phyloP scores from a whole-genome alignment of 2,329 filamentous ascomycete species.

The Emergomyces orientalis region DNA sequence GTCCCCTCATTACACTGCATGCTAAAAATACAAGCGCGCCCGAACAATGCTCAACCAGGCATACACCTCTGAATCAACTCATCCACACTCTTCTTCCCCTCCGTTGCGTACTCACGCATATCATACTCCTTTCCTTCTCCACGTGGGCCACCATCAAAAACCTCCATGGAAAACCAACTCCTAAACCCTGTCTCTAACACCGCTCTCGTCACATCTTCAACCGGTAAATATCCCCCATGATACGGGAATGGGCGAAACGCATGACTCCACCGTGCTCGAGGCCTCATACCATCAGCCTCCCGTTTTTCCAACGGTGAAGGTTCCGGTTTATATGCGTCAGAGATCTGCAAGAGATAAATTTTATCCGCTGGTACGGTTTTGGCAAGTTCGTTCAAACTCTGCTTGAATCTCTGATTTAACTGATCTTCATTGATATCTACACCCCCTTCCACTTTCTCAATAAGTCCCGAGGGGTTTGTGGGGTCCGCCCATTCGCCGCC shows the following conservation, averaged over 20 bases:
- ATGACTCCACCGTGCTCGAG: slow-evolving; percentile 61
- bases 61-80: slow-evolving; percentile 24
- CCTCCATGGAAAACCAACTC: slow-evolving; percentile 59
- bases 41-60: background rate
- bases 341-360: slow-evolving; percentile 66
- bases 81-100: slow-evolving; percentile 43
- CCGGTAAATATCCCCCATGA: slow-evolving; percentile 60
- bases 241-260: slow-evolving; percentile 61
- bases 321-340: slow-evolving; percentile 59
- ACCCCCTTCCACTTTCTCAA: slow-evolving; percentile 31
- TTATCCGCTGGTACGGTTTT: slow-evolving; percentile 54
- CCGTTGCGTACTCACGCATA: slow-evolving; percentile 41
- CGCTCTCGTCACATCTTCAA: slow-evolving; percentile 54
- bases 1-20: background rate
- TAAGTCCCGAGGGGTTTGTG: slow-evolving; percentile 50
- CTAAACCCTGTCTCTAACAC: slow-evolving; percentile 59
- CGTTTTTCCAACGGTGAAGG: slow-evolving; percentile 44
- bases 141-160: slow-evolving; percentile 54
- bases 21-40: background rate
- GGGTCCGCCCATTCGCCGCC: slow-evolving; percentile 67
- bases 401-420: slow-evolving; percentile 43
- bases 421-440: slow-evolving; percentile 28
- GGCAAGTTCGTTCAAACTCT: slow-evolving; percentile 49
- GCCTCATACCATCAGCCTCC: slow-evolving; percentile 47
- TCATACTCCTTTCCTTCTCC: slow-evolving; percentile 46